A percentile compares a stretch with the other conserved stretches of the same genome.
Conservation (phyloP, 2,329 filamentous ascomycete genomes). For the Diaporthe citrichinensis region DNA sequence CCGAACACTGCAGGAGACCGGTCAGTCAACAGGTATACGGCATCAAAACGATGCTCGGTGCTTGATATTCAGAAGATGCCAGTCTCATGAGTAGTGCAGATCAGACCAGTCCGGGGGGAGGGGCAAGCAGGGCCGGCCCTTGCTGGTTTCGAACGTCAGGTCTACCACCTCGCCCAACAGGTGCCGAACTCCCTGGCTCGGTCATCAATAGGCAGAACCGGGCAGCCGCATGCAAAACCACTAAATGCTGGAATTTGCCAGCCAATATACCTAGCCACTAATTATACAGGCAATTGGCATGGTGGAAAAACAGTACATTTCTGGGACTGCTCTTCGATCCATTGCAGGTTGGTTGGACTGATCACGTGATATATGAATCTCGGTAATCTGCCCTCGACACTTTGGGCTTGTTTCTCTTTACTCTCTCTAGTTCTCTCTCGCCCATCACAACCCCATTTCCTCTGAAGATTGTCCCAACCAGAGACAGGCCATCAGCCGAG, state of each 20-base stretch:
- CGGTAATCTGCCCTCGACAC: neutral
- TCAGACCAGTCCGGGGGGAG: conserved; percentile 24
- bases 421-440: neutral
- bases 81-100: conserved; percentile 37
- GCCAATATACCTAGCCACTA: neutral
- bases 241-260: neutral
- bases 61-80: conserved; percentile 26
- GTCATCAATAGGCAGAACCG: neutral
- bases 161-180: conserved; percentile 20
- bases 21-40: conserved; percentile 24
- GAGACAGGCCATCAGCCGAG: conserved; percentile 14
- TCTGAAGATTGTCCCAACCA: conserved; percentile 16
- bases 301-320: neutral
- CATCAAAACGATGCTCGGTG: conserved; percentile 28
- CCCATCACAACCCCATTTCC: neutral
- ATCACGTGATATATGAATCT: conserved; percentile 25
- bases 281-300: neutral
- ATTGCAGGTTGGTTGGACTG: neutral
- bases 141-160: conserved; percentile 37
- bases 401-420: neutral
- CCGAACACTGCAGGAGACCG: conserved; percentile 26
- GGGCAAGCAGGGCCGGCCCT: conserved; percentile 37
- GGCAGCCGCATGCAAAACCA: neutral
- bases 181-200: conserved; percentile 12
- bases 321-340: neutral